Evolutionary conservation across 495 filamentous ascomycete species (phyloP), one percentile per base, ranked within the genome.

Genomic region (Penicillium simplicissimum): DNA sequence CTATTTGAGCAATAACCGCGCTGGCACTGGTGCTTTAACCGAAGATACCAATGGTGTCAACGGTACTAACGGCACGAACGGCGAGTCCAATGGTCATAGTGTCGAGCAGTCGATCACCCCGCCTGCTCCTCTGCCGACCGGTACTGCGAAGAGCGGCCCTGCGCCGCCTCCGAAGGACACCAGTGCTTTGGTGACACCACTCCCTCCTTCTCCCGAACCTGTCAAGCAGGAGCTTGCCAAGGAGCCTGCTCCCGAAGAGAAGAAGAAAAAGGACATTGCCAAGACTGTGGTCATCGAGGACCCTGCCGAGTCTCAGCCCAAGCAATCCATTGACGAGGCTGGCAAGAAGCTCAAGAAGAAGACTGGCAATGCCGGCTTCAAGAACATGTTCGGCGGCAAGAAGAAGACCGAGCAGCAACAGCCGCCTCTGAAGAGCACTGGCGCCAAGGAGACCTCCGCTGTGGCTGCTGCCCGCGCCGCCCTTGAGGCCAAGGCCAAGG

Each of bases 1-100:
- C 21, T 98, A 97, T 75, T 81, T 98, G 10, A 86, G 84, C 13
- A 82, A 96, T 67, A 75, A 73, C 28, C 86, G 82, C 62, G 86
- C 87, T 21, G 91, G 92, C 42, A 89, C 82, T 55, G 91, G 88
- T 34, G 64, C 68, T 31, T 34, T 68, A 8, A 62, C 67, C 8
- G 77, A 78, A 31, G 28, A 31, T 31, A 31, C 28, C 28, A 7
- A 6, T 31, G 28, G 28, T 31, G 28, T 7, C 28, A 7, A 6
- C 6, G 28, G 28, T 31, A 7, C 28, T 7, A 31, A 31, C 42
- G 60, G 70, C 7, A 31, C 61, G 2, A 53, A 61, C 0, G 43
- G n/a, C 25, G 65, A 69, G 69, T 35, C 60, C 61, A 49, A 40
- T 52, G 55, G 65, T 49, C 1, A 61, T 23, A 37, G 31, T 42